These are phyloP conservation scores for Aspergillus fischeri DNA, from an alignment of 2,329 filamentous ascomycete genomes.

Conservation along the genomic window DNA sequence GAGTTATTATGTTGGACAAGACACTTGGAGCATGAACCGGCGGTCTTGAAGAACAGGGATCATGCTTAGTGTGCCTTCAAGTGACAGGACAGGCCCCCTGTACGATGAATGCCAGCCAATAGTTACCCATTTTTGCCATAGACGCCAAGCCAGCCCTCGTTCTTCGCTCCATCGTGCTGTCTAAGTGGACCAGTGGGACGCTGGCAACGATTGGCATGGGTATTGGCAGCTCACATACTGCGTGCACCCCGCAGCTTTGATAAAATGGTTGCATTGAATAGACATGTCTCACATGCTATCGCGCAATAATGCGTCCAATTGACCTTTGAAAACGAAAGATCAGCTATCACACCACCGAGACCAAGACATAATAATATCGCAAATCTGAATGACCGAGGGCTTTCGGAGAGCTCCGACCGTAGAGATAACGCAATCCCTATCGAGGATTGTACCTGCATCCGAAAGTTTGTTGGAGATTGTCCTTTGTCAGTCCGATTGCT, in stretches of 20 bases:
- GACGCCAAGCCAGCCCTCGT: background rate
- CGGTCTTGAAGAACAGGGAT: background rate
- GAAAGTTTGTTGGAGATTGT: background rate
- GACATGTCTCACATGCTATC: constrained; percentile 16
- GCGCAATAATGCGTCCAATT: constrained; percentile 4
- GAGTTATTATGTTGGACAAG: background rate
- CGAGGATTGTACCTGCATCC: constrained; percentile 4
- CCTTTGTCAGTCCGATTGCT: background rate
- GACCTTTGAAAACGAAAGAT: background rate
- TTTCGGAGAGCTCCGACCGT: constrained; percentile 1
- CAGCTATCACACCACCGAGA: background rate
- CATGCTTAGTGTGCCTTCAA: background rate
- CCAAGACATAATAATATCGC: background rate
- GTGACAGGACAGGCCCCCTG: background rate
- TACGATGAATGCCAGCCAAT: constrained; percentile 5
- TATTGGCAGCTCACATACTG: constrained; percentile 1
- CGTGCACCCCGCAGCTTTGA: constrained; percentile 7
- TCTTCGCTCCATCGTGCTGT: background rate
- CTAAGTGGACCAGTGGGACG: background rate
- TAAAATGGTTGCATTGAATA: constrained; percentile 14
- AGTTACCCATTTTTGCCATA: background rate
- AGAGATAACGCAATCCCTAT: constrained; percentile 3
- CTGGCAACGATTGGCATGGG: background rate
- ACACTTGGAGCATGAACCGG: background rate
- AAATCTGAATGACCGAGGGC: background rate